Evolutionary conservation across 2,329 filamentous ascomycete genomes (phyloP).

Genomic region (Beauveria rudraprayagi): DNA sequence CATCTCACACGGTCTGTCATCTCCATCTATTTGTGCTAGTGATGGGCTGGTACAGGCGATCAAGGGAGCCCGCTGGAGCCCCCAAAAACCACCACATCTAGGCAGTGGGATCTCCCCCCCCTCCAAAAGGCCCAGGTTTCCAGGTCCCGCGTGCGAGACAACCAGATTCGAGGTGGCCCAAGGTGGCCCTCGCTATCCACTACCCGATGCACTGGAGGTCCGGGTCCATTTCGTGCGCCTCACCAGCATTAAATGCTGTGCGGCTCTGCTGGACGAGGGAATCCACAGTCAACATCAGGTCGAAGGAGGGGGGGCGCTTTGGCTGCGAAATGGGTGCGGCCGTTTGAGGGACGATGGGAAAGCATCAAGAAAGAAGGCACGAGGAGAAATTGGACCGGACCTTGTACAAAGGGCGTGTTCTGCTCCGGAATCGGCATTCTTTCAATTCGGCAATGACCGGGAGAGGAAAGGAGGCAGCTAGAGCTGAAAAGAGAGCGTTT

Average conservation of each 20-base stretch:
- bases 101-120: neutral
- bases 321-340: neutral
- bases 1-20: neutral
- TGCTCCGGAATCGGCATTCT: conserved; percentile 1
- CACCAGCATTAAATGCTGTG: conserved; percentile 8
- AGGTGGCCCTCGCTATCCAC: neutral
- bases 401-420: neutral
- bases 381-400: neutral
- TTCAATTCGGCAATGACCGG: neutral
- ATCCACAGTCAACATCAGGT: conserved; percentile 12
- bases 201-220: conserved; percentile 7
- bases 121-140: neutral
- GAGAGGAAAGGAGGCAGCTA: conserved; percentile 2
- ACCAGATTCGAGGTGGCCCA: neutral
- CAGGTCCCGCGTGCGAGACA: neutral
- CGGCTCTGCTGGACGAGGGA: conserved; percentile 10
- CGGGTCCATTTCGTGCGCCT: conserved; percentile 4
- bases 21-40: conserved; percentile 3
- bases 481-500: conserved; percentile 3
- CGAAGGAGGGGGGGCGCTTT: neutral
- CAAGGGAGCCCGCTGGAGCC: neutral
- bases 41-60: conserved; percentile 4
- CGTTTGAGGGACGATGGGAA: neutral
- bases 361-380: neutral
- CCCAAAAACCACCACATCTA: neutral